A percentile compares a stretch with the other conserved stretches of the same genome.
These are phyloP conservation scores for Colletotrichum sp. DNA, from an alignment of 2,329 filamentous ascomycete species.

Conservation along the genomic window DNA sequence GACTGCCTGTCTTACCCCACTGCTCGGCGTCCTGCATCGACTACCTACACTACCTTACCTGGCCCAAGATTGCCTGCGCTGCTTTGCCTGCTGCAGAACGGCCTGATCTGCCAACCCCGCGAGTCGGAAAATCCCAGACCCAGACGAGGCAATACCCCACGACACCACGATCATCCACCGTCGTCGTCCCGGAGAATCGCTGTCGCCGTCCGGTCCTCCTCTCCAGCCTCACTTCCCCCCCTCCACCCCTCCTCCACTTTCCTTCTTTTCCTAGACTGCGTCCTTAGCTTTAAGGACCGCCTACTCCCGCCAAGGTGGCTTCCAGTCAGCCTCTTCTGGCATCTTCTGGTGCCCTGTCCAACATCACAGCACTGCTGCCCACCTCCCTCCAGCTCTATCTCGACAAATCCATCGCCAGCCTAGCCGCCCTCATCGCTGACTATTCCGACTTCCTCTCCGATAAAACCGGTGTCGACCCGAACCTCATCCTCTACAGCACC, in stretches of 20 bases:
- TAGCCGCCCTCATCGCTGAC: constrained; percentile 52
- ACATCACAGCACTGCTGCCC: constrained; percentile 56
- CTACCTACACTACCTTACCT: neutral
- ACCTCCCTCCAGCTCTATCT: constrained; percentile 57
- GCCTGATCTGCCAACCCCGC: constrained; percentile 17
- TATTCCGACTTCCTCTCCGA: constrained; percentile 58
- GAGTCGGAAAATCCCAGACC: constrained; percentile 6
- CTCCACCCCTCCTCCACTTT: constrained; percentile 14
- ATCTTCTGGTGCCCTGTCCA: constrained; percentile 68
- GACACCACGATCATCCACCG: constrained; percentile 6
- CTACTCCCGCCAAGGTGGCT: constrained; percentile 63
- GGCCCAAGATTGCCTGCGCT: neutral
- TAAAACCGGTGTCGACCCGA: constrained; percentile 54
- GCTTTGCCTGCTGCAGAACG: constrained; percentile 9
- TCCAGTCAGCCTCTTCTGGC: constrained; percentile 61
- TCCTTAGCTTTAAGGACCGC: constrained; percentile 26
- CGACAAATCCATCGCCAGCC: constrained; percentile 54
- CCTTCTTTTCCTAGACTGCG: constrained; percentile 9
- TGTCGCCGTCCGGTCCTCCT: neutral
- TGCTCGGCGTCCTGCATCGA: neutral
- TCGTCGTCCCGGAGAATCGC: neutral
- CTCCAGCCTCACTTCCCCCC: constrained; percentile 18
- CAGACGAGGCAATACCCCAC: constrained; percentile 18
- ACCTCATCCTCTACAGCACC: constrained; percentile 54
- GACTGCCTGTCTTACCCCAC: neutral